Conservation (phyloP, 371 early-diverging fungal species). For the Rozella allomycis region DNA sequence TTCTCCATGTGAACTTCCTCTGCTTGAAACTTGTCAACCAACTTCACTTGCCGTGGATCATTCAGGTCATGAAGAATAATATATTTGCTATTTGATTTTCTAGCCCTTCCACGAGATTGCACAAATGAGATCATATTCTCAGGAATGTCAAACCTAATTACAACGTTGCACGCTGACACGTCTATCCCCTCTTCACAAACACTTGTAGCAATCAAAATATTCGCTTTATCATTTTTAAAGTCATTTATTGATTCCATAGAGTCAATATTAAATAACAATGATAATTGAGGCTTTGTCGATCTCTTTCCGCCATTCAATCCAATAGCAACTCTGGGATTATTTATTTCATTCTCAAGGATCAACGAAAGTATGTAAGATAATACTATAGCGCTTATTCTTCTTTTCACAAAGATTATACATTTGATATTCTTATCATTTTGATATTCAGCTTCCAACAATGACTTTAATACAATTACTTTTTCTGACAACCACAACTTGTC, state of each 20-base stretch:
- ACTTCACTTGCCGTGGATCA: no score
- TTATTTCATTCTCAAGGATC: constrained; percentile 13
- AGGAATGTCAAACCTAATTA: constrained; percentile 67
- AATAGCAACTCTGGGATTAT: constrained; percentile 34
- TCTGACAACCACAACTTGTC: no score
- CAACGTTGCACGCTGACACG: constrained; percentile 77
- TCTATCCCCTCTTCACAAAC: constrained; percentile 95
- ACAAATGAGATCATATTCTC: constrained; percentile 49
- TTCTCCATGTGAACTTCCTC: no score
- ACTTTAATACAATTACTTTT: no score
- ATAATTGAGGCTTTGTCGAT: constrained; percentile 5
- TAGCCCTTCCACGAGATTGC: constrained; percentile 85
- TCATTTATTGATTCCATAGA: constrained; percentile 28
- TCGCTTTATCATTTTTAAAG: constrained; percentile 45
- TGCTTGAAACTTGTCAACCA: no score
- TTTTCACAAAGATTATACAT: constrained; percentile 60
- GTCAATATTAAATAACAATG: constrained; percentile 40
- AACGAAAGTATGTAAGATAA: constrained; percentile 28
- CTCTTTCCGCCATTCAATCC: constrained; percentile 37
- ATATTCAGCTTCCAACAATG: no score
- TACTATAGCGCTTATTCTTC: constrained; percentile 44
- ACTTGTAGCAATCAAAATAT: constrained; percentile 69
- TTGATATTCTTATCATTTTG: constrained; percentile 27
- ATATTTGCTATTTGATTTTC: constrained; percentile 44
- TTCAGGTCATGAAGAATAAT: constrained; percentile 51